A percentile compares a stretch with the other conserved stretches of the same genome.
These are phyloP conservation scores for Rhodotorula sp. DNA, from an alignment of 1,284 basidiomycete genomes.

Conservation along the genomic window DNA sequence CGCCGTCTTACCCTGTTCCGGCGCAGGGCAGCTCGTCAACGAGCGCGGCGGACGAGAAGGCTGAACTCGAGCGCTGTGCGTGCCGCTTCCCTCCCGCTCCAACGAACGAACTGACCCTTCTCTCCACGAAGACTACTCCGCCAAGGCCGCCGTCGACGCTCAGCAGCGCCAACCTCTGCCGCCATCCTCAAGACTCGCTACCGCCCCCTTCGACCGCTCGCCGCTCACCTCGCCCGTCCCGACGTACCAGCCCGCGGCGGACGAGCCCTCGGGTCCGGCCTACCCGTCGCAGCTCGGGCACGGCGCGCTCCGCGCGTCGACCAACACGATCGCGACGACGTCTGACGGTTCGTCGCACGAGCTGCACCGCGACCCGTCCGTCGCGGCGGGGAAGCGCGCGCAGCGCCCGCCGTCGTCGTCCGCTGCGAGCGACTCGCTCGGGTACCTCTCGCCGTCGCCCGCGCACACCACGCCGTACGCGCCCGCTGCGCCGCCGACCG, in stretches of 20 bases:
- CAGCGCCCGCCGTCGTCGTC: background rate
- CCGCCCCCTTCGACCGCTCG: background rate
- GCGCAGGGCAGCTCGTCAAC: background rate
- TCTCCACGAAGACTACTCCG: conserved; percentile 14
- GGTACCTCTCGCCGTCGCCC: background rate
- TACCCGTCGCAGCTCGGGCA: background rate
- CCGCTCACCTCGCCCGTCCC: background rate
- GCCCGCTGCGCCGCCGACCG: background rate
- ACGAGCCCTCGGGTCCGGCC: background rate
- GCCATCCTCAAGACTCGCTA: conserved; percentile 20
- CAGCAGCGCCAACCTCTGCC: conserved; percentile 10
- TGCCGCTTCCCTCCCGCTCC: background rate
- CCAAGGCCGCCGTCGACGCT: conserved; percentile 27
- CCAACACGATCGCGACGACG: background rate
- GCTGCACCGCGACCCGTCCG: conserved; percentile 11
- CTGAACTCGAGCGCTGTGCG: conserved; percentile 14
- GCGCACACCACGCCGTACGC: background rate
- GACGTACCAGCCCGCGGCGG: background rate
- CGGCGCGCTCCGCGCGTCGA: background rate
- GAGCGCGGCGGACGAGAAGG: conserved; percentile 24
- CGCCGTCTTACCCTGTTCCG: conserved; percentile 17
- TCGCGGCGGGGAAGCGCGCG: conserved; percentile 25
- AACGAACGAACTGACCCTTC: background rate
- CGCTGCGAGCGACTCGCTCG: background rate
- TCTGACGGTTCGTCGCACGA: background rate